A percentile compares a stretch with the other conserved stretches of the same genome.
Conservation (phyloP, 495 filamentous ascomycete species). For the Neurospora discreta region DNA sequence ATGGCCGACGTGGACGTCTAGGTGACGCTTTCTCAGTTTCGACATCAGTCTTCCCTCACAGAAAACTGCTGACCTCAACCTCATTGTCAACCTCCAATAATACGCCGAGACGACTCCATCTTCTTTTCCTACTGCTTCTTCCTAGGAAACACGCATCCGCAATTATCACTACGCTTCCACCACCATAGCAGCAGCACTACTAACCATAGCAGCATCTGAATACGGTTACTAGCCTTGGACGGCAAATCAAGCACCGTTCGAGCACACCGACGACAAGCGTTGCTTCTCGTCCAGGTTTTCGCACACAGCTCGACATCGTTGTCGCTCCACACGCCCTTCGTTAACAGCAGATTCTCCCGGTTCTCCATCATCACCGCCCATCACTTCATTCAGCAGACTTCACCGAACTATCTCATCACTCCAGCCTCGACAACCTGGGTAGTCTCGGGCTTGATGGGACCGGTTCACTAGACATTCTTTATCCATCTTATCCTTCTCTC, state of each 20-base stretch:
- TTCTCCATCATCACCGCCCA: not conserved
- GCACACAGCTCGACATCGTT: not conserved
- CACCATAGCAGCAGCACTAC: slow-evolving; percentile 2
- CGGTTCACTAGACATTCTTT: not conserved
- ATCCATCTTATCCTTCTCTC: not conserved
- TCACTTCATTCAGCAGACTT: not conserved
- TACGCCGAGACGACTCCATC: not conserved
- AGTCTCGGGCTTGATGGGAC: not conserved
- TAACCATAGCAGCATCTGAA: slow-evolving; percentile 5
- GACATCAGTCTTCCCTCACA: not conserved
- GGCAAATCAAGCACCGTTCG: slow-evolving; percentile 1
- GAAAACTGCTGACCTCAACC: not conserved
- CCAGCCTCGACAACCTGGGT: not conserved
- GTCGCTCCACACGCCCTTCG: not conserved
- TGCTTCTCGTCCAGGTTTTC: not conserved
- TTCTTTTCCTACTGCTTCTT: not conserved
- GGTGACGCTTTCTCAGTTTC: not conserved
- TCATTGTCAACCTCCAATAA: not conserved
- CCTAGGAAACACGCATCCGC: not conserved
- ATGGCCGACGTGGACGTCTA: not conserved
- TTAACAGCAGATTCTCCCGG: not conserved
- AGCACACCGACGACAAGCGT: not conserved
- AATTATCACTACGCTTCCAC: slow-evolving; percentile 3
- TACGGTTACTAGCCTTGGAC: slow-evolving; percentile 1
- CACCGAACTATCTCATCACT: not conserved